These are phyloP conservation scores for Candida cerambycidarum DNA, from an alignment of 805 yeast genomes.

Conservation along the genomic window DNA sequence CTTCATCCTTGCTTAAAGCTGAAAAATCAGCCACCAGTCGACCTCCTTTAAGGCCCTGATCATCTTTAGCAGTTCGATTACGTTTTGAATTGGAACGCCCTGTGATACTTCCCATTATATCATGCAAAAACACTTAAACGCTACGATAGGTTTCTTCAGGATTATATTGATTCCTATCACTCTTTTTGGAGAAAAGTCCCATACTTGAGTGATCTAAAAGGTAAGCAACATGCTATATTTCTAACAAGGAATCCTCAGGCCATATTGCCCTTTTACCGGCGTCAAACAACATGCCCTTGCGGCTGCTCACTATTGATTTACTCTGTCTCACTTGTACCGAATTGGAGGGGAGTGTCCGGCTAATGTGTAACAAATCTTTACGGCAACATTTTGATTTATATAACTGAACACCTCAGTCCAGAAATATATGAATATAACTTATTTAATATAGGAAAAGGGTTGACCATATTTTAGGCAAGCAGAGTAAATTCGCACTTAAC, in stretches of 20 bases:
- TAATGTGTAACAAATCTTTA: not conserved
- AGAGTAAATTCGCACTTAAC: too few relatives aligned
- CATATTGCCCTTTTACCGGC: constrained; percentile 1
- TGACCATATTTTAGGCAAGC: too few relatives aligned
- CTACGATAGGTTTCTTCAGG: too few relatives aligned
- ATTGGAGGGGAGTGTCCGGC: not conserved
- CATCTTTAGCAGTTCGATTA: too few relatives aligned
- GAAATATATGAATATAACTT: not conserved
- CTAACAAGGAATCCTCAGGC: constrained; percentile 1
- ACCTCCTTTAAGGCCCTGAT: too few relatives aligned
- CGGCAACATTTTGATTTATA: not conserved
- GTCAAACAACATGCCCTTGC: not conserved
- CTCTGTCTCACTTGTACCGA: not conserved
- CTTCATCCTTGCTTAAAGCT: too few relatives aligned
- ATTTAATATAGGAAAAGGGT: too few relatives aligned
- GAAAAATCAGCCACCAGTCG: too few relatives aligned
- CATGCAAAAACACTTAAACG: too few relatives aligned
- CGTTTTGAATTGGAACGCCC: too few relatives aligned
- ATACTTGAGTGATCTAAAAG: not conserved
- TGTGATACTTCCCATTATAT: too few relatives aligned
- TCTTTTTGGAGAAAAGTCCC: not conserved
- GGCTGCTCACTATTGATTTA: not conserved
- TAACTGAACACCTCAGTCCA: not conserved
- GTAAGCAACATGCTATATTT: not conserved
- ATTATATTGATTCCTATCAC: too few relatives aligned